These are phyloP conservation scores for Paxillus ammoniavirescens DNA, from an alignment of 768 basidiomycete genomes.

Conservation along the genomic window DNA sequence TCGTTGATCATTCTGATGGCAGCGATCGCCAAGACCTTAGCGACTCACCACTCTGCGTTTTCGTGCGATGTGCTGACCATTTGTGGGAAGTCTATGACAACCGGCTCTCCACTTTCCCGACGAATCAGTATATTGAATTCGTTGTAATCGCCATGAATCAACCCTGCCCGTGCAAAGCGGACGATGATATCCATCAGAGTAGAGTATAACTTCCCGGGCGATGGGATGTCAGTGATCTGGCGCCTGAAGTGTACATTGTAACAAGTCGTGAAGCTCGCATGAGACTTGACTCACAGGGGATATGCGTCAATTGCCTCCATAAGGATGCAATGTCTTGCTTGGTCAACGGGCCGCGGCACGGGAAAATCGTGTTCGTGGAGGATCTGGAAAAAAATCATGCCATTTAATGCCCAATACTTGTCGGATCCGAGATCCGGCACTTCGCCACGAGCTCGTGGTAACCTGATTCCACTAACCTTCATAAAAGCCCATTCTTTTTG, in stretches of 20 bases:
- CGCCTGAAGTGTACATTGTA: slow-evolving; percentile 49
- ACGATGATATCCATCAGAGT: slow-evolving; percentile 94
- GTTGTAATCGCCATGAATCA: slow-evolving; percentile 99
- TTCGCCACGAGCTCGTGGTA: not conserved
- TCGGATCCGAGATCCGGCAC: not conserved
- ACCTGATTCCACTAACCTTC: slow-evolving; percentile 57
- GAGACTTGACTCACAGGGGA: slow-evolving; percentile 64
- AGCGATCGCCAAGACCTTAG: slow-evolving; percentile 11
- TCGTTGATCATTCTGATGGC: slow-evolving; percentile 7
- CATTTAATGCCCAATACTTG: not conserved
- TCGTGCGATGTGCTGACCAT: slow-evolving; percentile 97
- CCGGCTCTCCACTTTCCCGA: slow-evolving; percentile 68
- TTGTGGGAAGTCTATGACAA: slow-evolving; percentile 98
- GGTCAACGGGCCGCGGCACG: slow-evolving; percentile 91
- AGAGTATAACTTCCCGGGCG: slow-evolving; percentile 90
- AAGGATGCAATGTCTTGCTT: slow-evolving; percentile 90
- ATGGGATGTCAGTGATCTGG: slow-evolving; percentile 79
- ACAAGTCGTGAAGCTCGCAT: not conserved
- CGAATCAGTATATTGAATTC: slow-evolving; percentile 98
- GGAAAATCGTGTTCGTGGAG: slow-evolving; percentile 91
- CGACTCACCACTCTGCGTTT: slow-evolving; percentile 89
- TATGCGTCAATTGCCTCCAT: slow-evolving; percentile 97
- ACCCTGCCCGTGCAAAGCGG: slow-evolving; percentile 85
- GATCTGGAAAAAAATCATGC: slow-evolving; percentile 49
- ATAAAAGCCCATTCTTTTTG: slow-evolving; percentile 99